Conservation (phyloP, 2,329 filamentous ascomycete genomes). For the Colletotrichum gloeosporioides region DNA sequence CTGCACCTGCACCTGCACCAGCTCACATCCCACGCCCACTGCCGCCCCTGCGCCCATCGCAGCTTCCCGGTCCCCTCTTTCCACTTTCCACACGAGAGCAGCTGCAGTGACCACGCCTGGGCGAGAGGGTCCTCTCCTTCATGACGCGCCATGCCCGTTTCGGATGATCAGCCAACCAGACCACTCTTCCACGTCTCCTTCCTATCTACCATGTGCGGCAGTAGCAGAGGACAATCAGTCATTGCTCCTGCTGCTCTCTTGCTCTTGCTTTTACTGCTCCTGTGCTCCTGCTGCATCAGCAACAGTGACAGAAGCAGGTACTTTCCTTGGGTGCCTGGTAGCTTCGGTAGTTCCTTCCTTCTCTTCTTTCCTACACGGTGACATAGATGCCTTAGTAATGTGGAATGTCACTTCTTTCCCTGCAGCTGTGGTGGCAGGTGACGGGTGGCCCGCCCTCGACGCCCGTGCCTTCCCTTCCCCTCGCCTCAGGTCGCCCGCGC, state of each 20-base stretch:
- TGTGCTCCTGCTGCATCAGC: neutral
- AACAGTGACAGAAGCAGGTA: neutral
- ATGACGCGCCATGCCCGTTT: conserved; percentile 5
- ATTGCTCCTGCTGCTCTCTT: neutral
- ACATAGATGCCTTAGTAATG: neutral
- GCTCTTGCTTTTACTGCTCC: neutral
- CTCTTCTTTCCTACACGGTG: neutral
- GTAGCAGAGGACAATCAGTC: neutral
- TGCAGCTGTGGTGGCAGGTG: neutral
- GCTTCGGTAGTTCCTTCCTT: neutral
- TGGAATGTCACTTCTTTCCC: neutral
- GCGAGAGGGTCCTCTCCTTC: neutral
- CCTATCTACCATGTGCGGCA: neutral
- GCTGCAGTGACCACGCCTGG: neutral
- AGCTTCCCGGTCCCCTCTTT: neutral
- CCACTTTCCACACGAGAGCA: neutral
- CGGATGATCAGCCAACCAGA: conserved; percentile 8
- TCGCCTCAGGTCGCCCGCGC: neutral
- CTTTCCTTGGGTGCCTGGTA: neutral
- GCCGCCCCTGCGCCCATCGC: neutral
- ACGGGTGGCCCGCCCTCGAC: neutral
- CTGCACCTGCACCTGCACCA: neutral
- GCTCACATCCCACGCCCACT: neutral
- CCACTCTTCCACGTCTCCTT: neutral
- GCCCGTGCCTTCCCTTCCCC: neutral